Conservation (phyloP, 306 rosid species). For the Arachis stenosperma region DNA sequence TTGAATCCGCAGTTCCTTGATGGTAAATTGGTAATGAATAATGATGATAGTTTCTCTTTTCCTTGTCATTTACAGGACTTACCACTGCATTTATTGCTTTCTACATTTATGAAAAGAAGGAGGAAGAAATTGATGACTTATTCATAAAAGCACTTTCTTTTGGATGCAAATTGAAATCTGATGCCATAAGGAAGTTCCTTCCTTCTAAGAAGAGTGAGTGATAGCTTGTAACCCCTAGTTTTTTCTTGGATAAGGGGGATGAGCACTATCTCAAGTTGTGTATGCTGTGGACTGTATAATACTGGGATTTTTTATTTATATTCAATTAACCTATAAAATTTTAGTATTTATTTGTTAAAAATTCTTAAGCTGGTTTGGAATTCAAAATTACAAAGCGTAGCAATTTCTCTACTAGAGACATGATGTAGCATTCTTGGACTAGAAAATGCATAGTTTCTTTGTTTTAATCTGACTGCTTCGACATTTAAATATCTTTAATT, state of each 20-base stretch:
- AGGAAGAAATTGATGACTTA: conserved; percentile 72
- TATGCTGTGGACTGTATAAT: conserved; percentile 28
- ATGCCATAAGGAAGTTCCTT: conserved; percentile 49
- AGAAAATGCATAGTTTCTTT: background rate
- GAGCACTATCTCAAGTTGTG: conserved; percentile 30
- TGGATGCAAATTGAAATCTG: conserved; percentile 68
- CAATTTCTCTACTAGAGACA: too few relatives aligned
- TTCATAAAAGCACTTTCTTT: conserved; percentile 46
- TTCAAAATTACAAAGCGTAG: background rate
- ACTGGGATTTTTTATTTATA: conserved; percentile 4
- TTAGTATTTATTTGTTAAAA: background rate
- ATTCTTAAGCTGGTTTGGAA: background rate
- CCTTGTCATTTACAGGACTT: conserved; percentile 62
- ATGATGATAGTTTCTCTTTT: conserved; percentile 26
- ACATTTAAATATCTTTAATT: background rate
- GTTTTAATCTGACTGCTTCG: background rate
- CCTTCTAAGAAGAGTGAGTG: conserved; percentile 63
- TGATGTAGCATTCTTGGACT: background rate
- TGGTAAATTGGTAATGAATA: background rate
- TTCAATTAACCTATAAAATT: background rate
- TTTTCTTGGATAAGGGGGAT: conserved; percentile 32
- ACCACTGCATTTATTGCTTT: conserved; percentile 64
- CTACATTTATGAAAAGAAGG: conserved; percentile 77
- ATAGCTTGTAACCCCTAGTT: conserved; percentile 32
- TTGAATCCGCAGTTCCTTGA: conserved; percentile 13